Evolutionary conservation across 306 rosid species (phyloP), one percentile per base, ranked within the genome.

Genomic region (Astragalus membranaceus): DNA sequence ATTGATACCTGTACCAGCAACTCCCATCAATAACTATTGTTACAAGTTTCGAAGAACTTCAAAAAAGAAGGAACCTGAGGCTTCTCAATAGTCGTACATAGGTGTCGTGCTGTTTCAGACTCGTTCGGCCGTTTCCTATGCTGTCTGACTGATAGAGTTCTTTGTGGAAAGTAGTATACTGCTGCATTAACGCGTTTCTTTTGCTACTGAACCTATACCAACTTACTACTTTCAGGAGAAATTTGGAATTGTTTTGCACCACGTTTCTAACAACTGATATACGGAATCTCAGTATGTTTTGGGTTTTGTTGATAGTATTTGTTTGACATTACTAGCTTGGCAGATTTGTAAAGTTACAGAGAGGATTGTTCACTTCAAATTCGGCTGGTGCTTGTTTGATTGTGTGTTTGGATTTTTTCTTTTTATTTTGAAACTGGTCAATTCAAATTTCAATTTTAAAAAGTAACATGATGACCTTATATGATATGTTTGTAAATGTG

Each of bases 1-100:
- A 73, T 62, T 91, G 50, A 85, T 95, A 50, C 99, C 89, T 3
- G 97, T 91, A 17, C 84, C 92, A 16, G 42, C 59, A 62, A 83
- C 89, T 36, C 85, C 87, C 5, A 3, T 86, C 10, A 72, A 62
- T 1, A 70, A 68, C 29, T 36, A 12, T 11, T 70, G 85, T 39
- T 48, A 75, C 10, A 76, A 75, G 54, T 64, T 63, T 44, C 60
- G 69, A 46, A 16, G 72, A 64, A 44, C 32, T 61, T 33, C 72
- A 14, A 50, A 15, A 77, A 46, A 73, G 55, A 74, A 67, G 84
- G 68, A 48, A 12, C 67, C 12, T 26, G 78, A 59, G 57, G 63
- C 55, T 47, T 43, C 75, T 42, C 7, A 56, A 5, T 62, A 48
- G 23, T 36, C 44, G 58, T 85, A 82, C 5, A 80, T 78, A 64